These are phyloP conservation scores for Angophora floribunda DNA, from an alignment of 345 rosid genomes.

Conservation along the genomic window DNA sequence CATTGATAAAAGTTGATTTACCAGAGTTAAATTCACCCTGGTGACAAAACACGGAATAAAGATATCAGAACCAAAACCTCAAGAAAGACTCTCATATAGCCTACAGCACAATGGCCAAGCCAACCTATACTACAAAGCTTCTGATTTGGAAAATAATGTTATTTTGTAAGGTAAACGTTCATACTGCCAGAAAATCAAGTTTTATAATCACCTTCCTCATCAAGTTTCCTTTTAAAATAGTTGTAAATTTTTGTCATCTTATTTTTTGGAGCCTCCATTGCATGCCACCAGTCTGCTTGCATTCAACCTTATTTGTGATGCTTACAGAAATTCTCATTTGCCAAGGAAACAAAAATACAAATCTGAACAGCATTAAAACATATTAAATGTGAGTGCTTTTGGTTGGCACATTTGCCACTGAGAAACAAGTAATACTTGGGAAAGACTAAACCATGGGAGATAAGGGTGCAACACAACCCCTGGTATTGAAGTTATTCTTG, in stretches of 20 bases:
- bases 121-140: not conserved
- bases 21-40: conserved; percentile 99
- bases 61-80: not conserved
- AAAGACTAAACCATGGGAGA: not conserved
- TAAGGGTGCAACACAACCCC: not conserved
- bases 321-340: not conserved
- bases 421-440: not conserved
- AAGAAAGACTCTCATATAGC: not conserved
- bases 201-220: not conserved
- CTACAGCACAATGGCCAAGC: not conserved
- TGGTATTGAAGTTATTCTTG: not conserved
- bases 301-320: not conserved
- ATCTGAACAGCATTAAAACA: not conserved
- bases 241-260: not conserved
- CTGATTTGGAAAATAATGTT: not conserved
- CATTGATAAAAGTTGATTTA: conserved; percentile 89
- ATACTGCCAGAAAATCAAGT: not conserved
- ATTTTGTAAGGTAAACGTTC: not conserved
- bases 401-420: not conserved
- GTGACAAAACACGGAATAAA: conserved; percentile 4
- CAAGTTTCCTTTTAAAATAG: not conserved
- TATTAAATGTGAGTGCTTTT: not conserved
- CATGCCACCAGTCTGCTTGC: not conserved
- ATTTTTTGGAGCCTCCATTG: not conserved
- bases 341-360: not conserved